Evolutionary conservation across 1,284 basidiomycete species (phyloP), one percentile per base, ranked within the genome.

Genomic region (Vanrija pseudolonga): DNA sequence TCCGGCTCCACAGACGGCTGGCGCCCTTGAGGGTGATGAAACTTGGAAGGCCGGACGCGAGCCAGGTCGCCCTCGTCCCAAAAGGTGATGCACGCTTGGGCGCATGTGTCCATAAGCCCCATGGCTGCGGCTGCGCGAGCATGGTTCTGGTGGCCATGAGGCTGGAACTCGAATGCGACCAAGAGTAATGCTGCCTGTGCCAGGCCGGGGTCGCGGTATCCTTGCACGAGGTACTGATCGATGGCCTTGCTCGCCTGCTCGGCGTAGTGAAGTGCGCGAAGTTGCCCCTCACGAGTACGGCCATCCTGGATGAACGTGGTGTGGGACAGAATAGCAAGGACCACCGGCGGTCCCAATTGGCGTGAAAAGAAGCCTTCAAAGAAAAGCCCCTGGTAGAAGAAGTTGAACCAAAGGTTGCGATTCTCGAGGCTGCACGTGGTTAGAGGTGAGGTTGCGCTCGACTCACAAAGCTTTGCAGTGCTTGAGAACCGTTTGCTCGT

Each of bases 101-200:
- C 58, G 44, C 63, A 64, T 4, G 56, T 56, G 28, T 68, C 64
- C 28, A 65, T 53, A 20, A 57, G 54, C 4, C 55, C 40, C 9
- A 67, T 41, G 0, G 68, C 62, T 14, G 55, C 57, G 3, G 53
- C 52, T 0, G 55, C 54, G 3, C 67, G 61, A 3, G 57, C 55
- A 14, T 47, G 45, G 19, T 60, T 60, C 28, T 71, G 65, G 4
- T 57, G 40, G 6, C 61, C 47, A 45, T 71, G 66, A 0, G 68
- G 68, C 42, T 61, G 62, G 19, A 63, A 60, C 51, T 71, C 68
- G 49, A 68, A 68, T 4, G 59, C 56, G 20, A 58, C 60, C 23
- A 71, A 47, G 4, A 71, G 50, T 15, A 71, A 44, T 0, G 65
- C 61, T 3, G 67, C 64, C 43, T 67, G 65, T 6, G 60, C 63